Conservation (phyloP, 2,329 filamentous ascomycete species). For the Venturia aucupariae region DNA sequence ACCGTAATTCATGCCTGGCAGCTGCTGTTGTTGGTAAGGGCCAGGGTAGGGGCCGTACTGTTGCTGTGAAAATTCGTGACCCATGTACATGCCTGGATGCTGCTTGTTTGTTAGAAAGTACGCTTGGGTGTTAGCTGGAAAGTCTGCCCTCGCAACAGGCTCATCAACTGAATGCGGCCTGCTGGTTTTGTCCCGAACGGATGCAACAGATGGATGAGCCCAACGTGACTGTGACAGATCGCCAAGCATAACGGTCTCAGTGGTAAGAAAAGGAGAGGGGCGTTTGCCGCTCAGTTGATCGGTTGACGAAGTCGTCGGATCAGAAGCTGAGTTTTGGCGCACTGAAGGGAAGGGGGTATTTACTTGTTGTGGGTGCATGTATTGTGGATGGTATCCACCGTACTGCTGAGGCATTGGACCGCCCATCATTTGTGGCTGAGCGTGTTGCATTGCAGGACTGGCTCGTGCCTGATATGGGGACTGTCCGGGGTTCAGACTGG, state of each 20-base stretch:
- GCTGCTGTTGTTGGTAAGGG: slow-evolving; percentile 1
- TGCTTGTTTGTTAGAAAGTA: slow-evolving; percentile 5
- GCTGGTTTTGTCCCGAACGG: neutral
- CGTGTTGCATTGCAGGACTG: slow-evolving; percentile 50
- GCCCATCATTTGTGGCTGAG: slow-evolving; percentile 34
- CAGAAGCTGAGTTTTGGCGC: slow-evolving; percentile 17
- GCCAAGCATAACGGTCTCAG: neutral
- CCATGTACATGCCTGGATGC: slow-evolving; percentile 14
- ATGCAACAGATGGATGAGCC: neutral
- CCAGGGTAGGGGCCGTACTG: neutral
- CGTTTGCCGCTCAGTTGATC: neutral
- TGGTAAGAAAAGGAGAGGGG: neutral
- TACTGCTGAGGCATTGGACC: slow-evolving; percentile 54
- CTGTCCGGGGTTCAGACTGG: slow-evolving; percentile 22
- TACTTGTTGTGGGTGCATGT: slow-evolving; percentile 53
- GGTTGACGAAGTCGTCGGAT: neutral
- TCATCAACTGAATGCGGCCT: slow-evolving; percentile 8
- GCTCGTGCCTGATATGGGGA: slow-evolving; percentile 48
- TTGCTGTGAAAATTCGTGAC: neutral
- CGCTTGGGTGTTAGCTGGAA: slow-evolving; percentile 25
- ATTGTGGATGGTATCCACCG: slow-evolving; percentile 46
- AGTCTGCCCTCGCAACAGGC: slow-evolving; percentile 6
- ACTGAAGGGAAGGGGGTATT: slow-evolving; percentile 39
- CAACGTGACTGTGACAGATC: neutral
- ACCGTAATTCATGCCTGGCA: slow-evolving; percentile 17